A percentile compares a stretch with the other conserved stretches of the same genome.
Evolutionary conservation across 2,329 filamentous ascomycete genomes (phyloP).

Genomic region (Thermothelomyces thermophilus): DNA sequence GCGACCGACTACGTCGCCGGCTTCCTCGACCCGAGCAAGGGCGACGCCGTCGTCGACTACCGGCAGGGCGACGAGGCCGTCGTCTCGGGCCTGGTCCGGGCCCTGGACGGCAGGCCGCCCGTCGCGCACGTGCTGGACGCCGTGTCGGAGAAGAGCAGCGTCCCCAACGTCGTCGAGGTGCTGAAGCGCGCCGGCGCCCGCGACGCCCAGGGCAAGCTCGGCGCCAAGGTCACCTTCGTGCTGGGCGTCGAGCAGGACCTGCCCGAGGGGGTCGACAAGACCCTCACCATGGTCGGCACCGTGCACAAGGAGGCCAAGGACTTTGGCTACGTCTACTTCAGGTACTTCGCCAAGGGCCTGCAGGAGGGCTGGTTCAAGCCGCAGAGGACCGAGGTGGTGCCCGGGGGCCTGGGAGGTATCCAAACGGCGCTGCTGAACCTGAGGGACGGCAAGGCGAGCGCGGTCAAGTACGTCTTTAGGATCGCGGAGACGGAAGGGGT

Average conservation of each 20-base stretch:
- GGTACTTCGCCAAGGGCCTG: conserved; percentile 35
- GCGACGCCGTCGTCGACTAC: conserved; percentile 32
- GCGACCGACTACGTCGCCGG: conserved; percentile 47
- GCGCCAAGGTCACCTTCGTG: conserved; percentile 35
- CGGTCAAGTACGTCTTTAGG: conserved; percentile 56
- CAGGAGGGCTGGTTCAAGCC: conserved; percentile 41
- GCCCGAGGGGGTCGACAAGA: conserved; percentile 22
- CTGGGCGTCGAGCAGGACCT: conserved; percentile 28
- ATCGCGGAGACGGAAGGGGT: conserved; percentile 29
- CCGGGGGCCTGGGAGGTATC: conserved; percentile 29
- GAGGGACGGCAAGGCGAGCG: conserved; percentile 54
- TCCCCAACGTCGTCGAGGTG: conserved; percentile 38
- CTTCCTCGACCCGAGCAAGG: conserved; percentile 41
- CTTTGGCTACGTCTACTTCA: conserved; percentile 29
- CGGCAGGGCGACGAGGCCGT: conserved; percentile 49
- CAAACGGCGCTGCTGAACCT: conserved; percentile 45
- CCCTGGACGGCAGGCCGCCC: conserved; percentile 36
- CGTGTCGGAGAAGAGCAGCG: conserved; percentile 46
- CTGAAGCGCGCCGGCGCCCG: conserved; percentile 27
- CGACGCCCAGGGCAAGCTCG: conserved; percentile 7
- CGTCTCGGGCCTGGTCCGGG: conserved; percentile 38
- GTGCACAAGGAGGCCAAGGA: conserved; percentile 31
- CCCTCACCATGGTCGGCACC: conserved; percentile 26
- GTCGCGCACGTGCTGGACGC: conserved; percentile 50
- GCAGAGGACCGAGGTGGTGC: conserved; percentile 46